Conservation (phyloP, 2,329 filamentous ascomycete genomes). For the Tolypocladium cylindrosporum region DNA sequence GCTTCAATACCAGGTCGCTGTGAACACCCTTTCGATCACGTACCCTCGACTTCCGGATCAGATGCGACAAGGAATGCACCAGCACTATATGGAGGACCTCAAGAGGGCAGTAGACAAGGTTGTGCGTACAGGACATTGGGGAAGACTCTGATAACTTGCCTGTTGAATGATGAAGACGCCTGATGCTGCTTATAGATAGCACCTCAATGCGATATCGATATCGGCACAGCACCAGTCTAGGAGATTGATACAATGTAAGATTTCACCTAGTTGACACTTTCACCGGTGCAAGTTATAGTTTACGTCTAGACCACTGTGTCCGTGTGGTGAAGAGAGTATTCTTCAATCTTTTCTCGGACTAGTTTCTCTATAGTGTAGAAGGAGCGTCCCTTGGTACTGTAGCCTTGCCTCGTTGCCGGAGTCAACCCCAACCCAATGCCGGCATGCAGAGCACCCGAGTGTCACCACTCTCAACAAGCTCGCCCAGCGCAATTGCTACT, state of each 20-base stretch:
- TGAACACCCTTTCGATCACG: background rate
- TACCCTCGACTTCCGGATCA: conserved; percentile 7
- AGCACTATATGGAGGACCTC: conserved; percentile 15
- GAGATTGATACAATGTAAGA: background rate
- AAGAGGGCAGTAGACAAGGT: conserved; percentile 9
- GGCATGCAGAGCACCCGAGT: background rate
- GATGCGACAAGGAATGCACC: conserved; percentile 11
- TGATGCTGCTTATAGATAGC: background rate
- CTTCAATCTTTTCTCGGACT: background rate
- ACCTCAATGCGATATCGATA: background rate
- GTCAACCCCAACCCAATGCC: background rate
- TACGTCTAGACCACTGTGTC: background rate
- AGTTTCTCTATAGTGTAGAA: too few species aligned
- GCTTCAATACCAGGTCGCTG: conserved; percentile 9
- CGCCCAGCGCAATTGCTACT: background rate
- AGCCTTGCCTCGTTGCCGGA: background rate
- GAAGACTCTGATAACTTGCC: background rate
- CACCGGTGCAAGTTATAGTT: background rate
- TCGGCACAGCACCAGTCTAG: too few species aligned
- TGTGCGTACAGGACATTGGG: conserved; percentile 8
- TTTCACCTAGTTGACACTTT: background rate
- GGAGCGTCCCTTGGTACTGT: too few species aligned
- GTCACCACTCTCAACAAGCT: background rate
- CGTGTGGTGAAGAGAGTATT: background rate
- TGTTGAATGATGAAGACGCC: background rate